These are phyloP conservation scores for Lithocarpus polystachyus DNA, from an alignment of 306 rosid genomes.

Conservation along the genomic window DNA sequence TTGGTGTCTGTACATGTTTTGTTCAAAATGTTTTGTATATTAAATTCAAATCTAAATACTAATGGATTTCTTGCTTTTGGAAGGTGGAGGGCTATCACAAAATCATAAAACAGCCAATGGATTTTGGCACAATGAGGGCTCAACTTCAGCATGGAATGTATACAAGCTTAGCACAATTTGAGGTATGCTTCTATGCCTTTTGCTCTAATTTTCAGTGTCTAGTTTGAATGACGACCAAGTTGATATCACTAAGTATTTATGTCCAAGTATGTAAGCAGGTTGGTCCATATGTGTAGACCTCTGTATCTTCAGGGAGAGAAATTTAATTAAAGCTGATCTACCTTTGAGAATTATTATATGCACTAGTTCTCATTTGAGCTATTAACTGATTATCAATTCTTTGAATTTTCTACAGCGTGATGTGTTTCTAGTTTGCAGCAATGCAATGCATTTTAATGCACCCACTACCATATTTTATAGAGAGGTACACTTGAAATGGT, in stretches of 20 bases:
- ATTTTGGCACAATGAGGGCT: constrained; percentile 41
- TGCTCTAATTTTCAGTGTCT: too few relatives aligned
- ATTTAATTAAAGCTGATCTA: background rate
- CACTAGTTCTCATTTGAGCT: background rate
- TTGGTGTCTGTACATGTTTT: background rate
- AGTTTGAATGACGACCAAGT: too few relatives aligned
- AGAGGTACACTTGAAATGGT: constrained; percentile 15
- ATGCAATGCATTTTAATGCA: constrained; percentile 37
- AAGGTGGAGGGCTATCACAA: constrained; percentile 32
- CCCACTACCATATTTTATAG: constrained; percentile 25
- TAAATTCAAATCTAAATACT: background rate
- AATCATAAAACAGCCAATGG: constrained; percentile 41
- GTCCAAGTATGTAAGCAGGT: too few relatives aligned
- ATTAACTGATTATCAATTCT: background rate
- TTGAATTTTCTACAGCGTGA: constrained; percentile 24
- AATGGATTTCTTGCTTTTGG: background rate
- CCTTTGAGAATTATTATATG: background rate
- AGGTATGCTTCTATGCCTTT: constrained; percentile 23
- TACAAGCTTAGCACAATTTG: constrained; percentile 30
- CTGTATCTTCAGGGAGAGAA: background rate
- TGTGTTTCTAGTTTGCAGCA: constrained; percentile 20
- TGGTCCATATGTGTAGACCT: too few relatives aligned
- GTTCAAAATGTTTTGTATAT: background rate
- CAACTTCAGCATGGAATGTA: constrained; percentile 34
- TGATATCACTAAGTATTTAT: too few relatives aligned